A percentile compares a stretch with the other conserved stretches of the same genome.
These are phyloP conservation scores for Candida neerlandica DNA, from an alignment of 1,139 yeast genomes.

Conservation along the genomic window DNA sequence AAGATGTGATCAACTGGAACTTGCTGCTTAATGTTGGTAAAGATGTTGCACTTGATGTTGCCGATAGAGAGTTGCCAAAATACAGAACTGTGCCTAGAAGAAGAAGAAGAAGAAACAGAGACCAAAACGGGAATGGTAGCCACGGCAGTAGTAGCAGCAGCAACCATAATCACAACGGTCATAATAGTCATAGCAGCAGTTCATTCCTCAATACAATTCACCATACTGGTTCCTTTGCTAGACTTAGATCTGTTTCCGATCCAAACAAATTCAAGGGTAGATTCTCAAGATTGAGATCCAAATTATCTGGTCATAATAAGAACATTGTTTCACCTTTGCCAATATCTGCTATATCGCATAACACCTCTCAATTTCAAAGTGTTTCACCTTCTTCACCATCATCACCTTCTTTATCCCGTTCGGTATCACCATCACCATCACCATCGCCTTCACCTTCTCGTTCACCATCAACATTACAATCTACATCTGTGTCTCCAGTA, in stretches of 20 bases:
- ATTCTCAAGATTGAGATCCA: slow-evolving; percentile 24
- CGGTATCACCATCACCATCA: neutral
- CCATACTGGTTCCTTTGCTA: slow-evolving; percentile 5
- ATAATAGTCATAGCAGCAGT: neutral
- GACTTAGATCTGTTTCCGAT: slow-evolving; percentile 17
- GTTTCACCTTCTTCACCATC: neutral
- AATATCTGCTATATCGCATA: neutral
- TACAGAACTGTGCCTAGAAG: slow-evolving; percentile 78
- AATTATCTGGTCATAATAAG: slow-evolving; percentile 11
- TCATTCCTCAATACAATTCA: slow-evolving; percentile 1
- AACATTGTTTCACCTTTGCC: neutral
- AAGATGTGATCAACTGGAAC: slow-evolving; percentile 69
- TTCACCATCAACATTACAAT: neutral
- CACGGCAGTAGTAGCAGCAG: neutral
- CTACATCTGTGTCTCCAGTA: neutral
- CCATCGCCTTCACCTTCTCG: neutral
- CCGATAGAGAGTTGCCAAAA: slow-evolving; percentile 60
- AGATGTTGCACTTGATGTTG: slow-evolving; percentile 65
- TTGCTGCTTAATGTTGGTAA: slow-evolving; percentile 60
- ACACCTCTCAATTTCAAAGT: no score
- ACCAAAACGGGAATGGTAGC: slow-evolving; percentile 5
- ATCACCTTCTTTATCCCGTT: neutral
- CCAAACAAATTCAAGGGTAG: slow-evolving; percentile 23
- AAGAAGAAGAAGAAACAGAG: slow-evolving; percentile 37
- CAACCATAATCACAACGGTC: slow-evolving; percentile 1